Base-by-base conservation (phyloP, 1,139 yeast species). In the Taphrina betulina region DNA sequence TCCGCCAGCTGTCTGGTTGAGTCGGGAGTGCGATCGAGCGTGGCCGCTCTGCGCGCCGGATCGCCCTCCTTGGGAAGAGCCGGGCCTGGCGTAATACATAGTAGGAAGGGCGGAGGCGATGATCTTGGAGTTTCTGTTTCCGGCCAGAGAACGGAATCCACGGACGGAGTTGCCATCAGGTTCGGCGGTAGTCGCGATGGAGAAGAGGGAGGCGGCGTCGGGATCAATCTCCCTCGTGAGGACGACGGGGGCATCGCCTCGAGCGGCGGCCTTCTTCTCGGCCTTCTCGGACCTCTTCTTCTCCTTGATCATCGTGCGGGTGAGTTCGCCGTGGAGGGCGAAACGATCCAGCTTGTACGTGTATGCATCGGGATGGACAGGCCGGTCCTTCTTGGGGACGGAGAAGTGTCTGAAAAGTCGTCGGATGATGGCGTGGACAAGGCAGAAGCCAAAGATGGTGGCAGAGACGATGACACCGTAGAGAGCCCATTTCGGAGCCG, bases 271-370 rank as follows among this genome's bases (percentile, higher is more conserved):
- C 22, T 41, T 50, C 41, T 50, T 50, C 40, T 38, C 54, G n/a
- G 22, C 41, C 34, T 40, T 50, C 31, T 50, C 54, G 17, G 44
- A 33, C 54, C 40, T 50, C 46, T 50, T 50, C 46, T 50, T 50
- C 46, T 50, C 46, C 40, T 40, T 50, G 23, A 38, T 33, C 54
- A 50, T 50, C 14, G 20, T 29, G 16, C 37, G 14, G 10, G 54
- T 50, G 29, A 50, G 33, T 31, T 50, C 54, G 10, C 54, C 54
- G 19, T 50, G 54, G 8, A 50, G 46, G 22, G 44, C 54, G 34
- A 50, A 50, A 10, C 54, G 45, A 17, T 50, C 54, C 40, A 50
- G 38, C 28, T 50, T 50, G 54, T 50, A 50, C 12, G 54, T 42
- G 41, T 50, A 50, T 19, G 54, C 54, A 14, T 40, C 46, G 8